Evolutionary conservation across 257 asterid species (phyloP).

Genomic region (Solanum pinnatisectum): DNA sequence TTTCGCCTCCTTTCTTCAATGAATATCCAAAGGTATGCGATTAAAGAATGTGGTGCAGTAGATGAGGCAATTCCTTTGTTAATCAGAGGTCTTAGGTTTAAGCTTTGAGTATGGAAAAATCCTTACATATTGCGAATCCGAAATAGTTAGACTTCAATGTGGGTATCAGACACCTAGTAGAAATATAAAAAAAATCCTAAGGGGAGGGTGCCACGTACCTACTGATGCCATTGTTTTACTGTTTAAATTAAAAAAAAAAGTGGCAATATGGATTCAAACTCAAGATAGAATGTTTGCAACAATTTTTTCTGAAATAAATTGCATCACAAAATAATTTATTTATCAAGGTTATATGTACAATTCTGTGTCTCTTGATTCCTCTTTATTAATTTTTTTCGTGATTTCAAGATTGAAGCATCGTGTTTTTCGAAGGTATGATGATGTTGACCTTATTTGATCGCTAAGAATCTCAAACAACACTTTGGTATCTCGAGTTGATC

Average conservation of each 20-base stretch:
- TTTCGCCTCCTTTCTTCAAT: background rate
- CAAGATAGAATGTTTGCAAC: background rate
- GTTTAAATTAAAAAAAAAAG: background rate
- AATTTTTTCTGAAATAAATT: background rate
- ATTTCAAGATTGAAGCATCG: background rate
- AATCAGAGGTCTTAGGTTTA: background rate
- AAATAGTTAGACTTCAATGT: background rate
- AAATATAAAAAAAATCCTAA: background rate
- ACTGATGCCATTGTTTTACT: background rate
- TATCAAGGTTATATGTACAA: background rate
- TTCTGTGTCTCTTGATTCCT: background rate
- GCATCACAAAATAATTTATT: background rate
- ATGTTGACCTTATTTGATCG: background rate
- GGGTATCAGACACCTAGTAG: too few species aligned
- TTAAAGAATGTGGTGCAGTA: background rate
- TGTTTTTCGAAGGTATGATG: background rate
- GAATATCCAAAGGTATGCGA: background rate
- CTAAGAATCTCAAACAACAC: background rate
- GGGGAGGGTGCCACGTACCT: background rate
- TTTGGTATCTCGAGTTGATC: background rate
- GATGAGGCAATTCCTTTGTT: too few species aligned
- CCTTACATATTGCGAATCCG: accelerated
- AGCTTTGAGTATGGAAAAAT: too few species aligned
- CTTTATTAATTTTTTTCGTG: background rate
- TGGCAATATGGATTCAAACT: background rate